These are phyloP conservation scores for Batkoa obscura DNA, from an alignment of 371 early-diverging fungal genomes.

Conservation along the genomic window DNA sequence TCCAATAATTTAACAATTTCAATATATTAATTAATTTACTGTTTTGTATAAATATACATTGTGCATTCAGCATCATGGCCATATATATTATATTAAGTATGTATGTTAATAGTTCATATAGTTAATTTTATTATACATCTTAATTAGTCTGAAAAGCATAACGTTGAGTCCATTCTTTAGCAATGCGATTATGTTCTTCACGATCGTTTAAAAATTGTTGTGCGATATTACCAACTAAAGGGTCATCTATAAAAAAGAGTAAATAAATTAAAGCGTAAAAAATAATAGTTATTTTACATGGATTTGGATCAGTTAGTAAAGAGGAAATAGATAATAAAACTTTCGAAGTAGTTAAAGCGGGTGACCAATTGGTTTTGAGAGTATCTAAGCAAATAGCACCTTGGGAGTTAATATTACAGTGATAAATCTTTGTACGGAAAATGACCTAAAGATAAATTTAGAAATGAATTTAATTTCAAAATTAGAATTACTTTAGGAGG, in stretches of 20 bases:
- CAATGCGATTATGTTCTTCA: slow-evolving; percentile 77
- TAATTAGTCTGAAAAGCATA: no score
- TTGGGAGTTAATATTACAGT: slow-evolving; percentile 84
- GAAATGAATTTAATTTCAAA: background rate
- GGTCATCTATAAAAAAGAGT: slow-evolving; percentile 61
- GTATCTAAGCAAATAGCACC: slow-evolving; percentile 89
- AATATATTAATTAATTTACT: no score
- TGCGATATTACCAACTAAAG: slow-evolving; percentile 83
- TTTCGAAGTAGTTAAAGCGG: slow-evolving; percentile 82
- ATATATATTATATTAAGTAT: no score
- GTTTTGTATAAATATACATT: no score
- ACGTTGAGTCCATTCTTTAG: slow-evolving; percentile 69
- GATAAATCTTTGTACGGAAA: slow-evolving; percentile 85
- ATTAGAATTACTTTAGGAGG: slow-evolving; percentile 49
- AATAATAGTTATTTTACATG: slow-evolving; percentile 22
- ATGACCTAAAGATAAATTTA: slow-evolving; percentile 22
- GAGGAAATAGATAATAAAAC: slow-evolving; percentile 77
- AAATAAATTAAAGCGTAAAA: background rate
- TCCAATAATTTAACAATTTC: no score
- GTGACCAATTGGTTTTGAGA: slow-evolving; percentile 88
- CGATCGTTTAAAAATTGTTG: slow-evolving; percentile 70
- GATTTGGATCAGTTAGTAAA: slow-evolving; percentile 81
- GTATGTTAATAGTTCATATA: no score
- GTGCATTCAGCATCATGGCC: no score
- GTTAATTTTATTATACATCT: no score